Base-by-base conservation (phyloP, 495 filamentous ascomycete genomes). In the Aspergillus diversus region DNA sequence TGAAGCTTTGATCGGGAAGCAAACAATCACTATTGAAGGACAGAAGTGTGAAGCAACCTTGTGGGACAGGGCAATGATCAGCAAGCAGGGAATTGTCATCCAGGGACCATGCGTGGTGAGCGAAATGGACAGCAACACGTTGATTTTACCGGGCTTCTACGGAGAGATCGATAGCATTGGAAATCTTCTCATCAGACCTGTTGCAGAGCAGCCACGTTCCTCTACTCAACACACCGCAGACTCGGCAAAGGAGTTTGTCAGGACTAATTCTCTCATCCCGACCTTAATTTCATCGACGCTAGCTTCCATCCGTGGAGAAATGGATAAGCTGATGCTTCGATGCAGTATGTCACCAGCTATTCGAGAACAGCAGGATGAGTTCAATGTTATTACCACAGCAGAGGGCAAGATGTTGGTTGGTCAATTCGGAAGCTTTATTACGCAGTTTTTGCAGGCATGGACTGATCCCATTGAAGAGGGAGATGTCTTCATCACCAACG, bases 311-410 rank as follows among this genome's bases (percentile, higher is more conserved):
- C 75, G 81, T 21, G 64, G 72, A 27, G 81, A 83, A 55, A 83
- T 83, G 81, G 81, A 83, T 54, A 78, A 74, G 11, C 67, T 83
- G 58, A 81, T 83, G 79, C 71, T 82, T 1, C 73, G 79, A 11
- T 82, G 78, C 61, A 80, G 79, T 21, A 83, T 83, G 80, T 81
- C 77, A 1, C 80, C 81, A 2, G 80, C 80, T 0, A 82, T 82
- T 43, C 74, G 80, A 34, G 81, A 84, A 55, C 80, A 84, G 42
- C 81, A 83, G 55, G 81, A 84, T 33, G 80, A 84, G 34, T 83
- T 81, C 68, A 83, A 83, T 46, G 79, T 84, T 33, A 84, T 83
- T 57, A 82, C 80, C 0, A 75, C 81, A 15, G 64, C 73, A 1
- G 64, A 71, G 0, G 80, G 81, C 1, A 74, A 81, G 47, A 84